phyloP scores from a whole-genome alignment of 2,329 filamentous ascomycete species.

The Fusarium sterilihyphosum region DNA sequence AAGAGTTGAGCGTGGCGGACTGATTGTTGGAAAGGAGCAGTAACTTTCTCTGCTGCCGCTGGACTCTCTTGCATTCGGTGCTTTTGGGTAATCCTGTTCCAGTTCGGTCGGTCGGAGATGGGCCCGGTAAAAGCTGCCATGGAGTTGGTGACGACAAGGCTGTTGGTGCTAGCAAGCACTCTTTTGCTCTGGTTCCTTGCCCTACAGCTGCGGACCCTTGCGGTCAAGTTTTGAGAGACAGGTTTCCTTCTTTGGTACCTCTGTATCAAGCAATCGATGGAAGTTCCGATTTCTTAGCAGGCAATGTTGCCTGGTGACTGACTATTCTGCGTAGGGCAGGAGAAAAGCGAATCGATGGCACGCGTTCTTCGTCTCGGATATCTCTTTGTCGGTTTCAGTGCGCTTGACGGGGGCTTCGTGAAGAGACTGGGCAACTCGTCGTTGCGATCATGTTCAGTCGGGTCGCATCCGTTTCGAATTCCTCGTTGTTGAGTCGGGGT shows the following conservation, averaged over 20 bases:
- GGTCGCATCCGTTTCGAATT: background rate
- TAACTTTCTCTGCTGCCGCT: background rate
- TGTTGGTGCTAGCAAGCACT: background rate
- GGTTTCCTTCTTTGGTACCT: background rate
- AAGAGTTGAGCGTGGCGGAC: background rate
- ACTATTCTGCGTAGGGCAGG: accelerated
- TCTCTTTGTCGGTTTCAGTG: background rate
- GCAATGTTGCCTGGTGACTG: background rate
- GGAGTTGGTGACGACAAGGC: accelerated
- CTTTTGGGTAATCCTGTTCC: background rate
- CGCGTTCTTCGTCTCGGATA: accelerated
- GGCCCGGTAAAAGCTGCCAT: accelerated
- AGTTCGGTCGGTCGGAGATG: background rate
- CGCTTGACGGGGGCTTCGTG: accelerated
- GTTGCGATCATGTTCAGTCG: background rate
- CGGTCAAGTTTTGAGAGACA: background rate
- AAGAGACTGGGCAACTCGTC: accelerated
- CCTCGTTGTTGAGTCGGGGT: background rate
- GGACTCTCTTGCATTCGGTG: background rate
- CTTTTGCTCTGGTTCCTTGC: background rate
- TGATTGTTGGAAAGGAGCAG: background rate
- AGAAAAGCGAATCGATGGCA: background rate
- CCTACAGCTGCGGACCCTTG: background rate
- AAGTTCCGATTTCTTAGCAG: background rate
- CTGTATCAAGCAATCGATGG: background rate